Percentiles rank a stretch among this genome's conserved stretches.
phyloP scores from a whole-genome alignment of 768 basidiomycete species.

The Floccularia luteovirens region DNA sequence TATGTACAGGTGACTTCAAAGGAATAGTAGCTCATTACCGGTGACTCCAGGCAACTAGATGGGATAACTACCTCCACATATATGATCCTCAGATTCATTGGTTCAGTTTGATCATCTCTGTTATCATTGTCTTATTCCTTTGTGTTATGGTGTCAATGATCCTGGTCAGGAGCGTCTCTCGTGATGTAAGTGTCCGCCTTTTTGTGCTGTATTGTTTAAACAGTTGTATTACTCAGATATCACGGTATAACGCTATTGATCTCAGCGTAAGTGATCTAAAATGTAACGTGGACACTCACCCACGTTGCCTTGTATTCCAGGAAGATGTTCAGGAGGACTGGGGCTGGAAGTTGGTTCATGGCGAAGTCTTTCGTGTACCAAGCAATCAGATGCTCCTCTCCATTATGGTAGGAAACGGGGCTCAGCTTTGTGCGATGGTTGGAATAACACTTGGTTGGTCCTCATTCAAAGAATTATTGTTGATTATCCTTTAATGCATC shows the following conservation, averaged over 20 bases:
- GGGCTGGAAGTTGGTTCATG: slow-evolving; percentile 97
- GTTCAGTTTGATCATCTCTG: slow-evolving; percentile 91
- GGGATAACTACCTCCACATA: slow-evolving; percentile 95
- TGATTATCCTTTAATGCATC: neutral
- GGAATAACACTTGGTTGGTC: slow-evolving; percentile 71
- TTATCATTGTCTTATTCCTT: slow-evolving; percentile 87
- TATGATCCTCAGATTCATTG: slow-evolving; percentile 94
- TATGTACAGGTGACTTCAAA: slow-evolving; percentile 14
- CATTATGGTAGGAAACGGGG: slow-evolving; percentile 85
- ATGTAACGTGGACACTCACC: neutral
- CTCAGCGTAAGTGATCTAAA: slow-evolving; percentile 50
- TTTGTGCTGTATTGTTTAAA: neutral
- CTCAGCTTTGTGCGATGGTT: slow-evolving; percentile 82
- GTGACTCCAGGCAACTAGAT: slow-evolving; percentile 72
- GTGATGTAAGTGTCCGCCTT: slow-evolving; percentile 57
- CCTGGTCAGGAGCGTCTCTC: slow-evolving; percentile 74
- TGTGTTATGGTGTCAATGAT: slow-evolving; percentile 93
- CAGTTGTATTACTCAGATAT: slow-evolving; percentile 42
- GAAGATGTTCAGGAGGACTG: slow-evolving; percentile 97
- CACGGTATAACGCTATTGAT: slow-evolving; percentile 93
- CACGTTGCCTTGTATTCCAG: slow-evolving; percentile 25
- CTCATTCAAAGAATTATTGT: neutral
- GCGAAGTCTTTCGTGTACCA: slow-evolving; percentile 91
- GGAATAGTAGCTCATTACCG: neutral
- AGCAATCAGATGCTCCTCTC: slow-evolving; percentile 69